Base-by-base conservation (phyloP, 1,284 basidiomycete species). In the Malassezia japonica region DNA sequence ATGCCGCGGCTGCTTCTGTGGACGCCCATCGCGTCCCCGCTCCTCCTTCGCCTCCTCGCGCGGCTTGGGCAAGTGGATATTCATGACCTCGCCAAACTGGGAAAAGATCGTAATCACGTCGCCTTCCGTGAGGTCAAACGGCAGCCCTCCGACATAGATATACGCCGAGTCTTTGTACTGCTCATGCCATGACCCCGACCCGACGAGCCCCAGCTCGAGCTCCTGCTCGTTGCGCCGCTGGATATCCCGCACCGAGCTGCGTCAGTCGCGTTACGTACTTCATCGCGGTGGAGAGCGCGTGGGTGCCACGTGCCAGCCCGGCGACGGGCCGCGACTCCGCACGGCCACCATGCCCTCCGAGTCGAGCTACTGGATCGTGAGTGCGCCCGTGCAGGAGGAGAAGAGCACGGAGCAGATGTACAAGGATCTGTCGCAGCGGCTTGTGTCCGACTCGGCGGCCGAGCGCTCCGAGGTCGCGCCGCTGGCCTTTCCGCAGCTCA, bases 81-180 rank as follows among this genome's bases (percentile, higher is more conserved):
- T 89, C 76, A 90, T 84, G 23, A 96, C 80, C 74, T 98, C 92
- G 21, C 92, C 92, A 75, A 86, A 96, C 74, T 99, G 94, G 12
- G 91, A 96, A 76, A 96, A 92, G 60, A 98, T 90, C 15, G 90
- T 83, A 60, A 98, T 86, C 21, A 98, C 88, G 73, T 99, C 94
- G 55, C 94, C 94, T 75, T 99, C 94, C 1, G 92, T 95, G 45
- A 98, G 77, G 55, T 61, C 65, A 43, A 60, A 58, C 20, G 63
- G 64, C 2, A 68, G 62, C 10, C 64, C 68, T 39, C 92, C 91
- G 49, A 90, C 78, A 71, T 87, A 94, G 61, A 98, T 79, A 75
- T 96, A 95, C 1, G 92, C 92, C 46, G 90, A 95, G 74, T 95
- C 91, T 83, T 85, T 88, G 77, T 90, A 95, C 67, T 95, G 86